Evolutionary conservation across 768 basidiomycete genomes (phyloP).

Genomic region (Mycena latifolia): DNA sequence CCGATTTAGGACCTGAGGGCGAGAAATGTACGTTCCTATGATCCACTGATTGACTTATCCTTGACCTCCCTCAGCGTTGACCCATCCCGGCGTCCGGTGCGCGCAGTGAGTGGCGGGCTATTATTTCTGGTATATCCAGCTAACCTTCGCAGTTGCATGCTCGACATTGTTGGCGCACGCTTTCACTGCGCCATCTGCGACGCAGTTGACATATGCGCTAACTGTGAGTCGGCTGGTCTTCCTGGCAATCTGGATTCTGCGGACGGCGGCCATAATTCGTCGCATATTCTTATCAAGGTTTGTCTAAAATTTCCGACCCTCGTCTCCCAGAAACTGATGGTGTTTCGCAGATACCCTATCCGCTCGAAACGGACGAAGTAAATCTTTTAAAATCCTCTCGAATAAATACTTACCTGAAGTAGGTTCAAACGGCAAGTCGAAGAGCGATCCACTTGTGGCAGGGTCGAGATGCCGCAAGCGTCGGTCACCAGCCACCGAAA

Average conservation of each 20-base stretch:
- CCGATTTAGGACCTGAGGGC: constrained; percentile 55
- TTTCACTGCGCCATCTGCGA: constrained; percentile 95
- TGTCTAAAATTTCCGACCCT: not conserved
- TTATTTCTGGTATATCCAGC: not conserved
- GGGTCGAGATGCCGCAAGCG: constrained; percentile 77
- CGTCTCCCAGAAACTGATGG: constrained; percentile 4
- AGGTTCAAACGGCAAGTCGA: constrained; percentile 78
- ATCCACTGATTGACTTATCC: constrained; percentile 4
- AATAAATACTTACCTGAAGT: not conserved
- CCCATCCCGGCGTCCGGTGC: constrained; percentile 87
- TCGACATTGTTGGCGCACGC: constrained; percentile 91
- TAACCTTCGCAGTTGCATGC: constrained; percentile 71
- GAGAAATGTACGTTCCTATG: constrained; percentile 67
- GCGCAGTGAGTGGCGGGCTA: constrained; percentile 71
- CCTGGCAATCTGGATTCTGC: constrained; percentile 85
- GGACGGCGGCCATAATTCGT: constrained; percentile 83
- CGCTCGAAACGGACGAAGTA: constrained; percentile 79
- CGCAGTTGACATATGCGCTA: constrained; percentile 86
- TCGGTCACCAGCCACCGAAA: constrained; percentile 58
- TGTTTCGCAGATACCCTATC: constrained; percentile 82
- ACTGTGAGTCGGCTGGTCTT: constrained; percentile 88
- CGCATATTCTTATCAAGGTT: constrained; percentile 96
- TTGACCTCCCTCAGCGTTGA: constrained; percentile 62
- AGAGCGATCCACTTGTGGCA: constrained; percentile 83
- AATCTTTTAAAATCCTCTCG: not conserved